Conservation (phyloP, 139 green algal species). For the Chlorella sp. region DNA sequence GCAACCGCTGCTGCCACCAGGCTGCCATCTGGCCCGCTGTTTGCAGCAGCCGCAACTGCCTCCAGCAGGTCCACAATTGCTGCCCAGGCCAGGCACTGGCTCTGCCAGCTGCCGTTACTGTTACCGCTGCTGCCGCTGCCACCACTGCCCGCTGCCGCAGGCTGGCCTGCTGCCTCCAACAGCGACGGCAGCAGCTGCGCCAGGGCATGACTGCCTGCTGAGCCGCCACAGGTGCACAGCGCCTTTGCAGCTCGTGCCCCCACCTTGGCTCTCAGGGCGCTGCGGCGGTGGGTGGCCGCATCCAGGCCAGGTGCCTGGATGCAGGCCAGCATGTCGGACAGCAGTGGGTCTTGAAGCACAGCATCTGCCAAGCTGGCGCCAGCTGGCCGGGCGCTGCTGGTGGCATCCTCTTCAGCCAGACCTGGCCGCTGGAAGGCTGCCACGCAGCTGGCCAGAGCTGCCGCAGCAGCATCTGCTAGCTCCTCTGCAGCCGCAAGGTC, state of each 20-base stretch:
- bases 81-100: constrained; percentile 19
- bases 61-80: background rate
- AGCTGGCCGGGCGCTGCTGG: background rate
- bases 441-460: constrained; percentile 18
- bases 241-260: background rate
- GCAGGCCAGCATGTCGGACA: constrained; percentile 22
- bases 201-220: background rate
- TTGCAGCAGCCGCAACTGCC: background rate
- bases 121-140: background rate
- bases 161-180: background rate
- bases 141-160: background rate
- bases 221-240: background rate
- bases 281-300: constrained; percentile 3
- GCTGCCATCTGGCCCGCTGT: background rate
- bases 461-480: background rate
- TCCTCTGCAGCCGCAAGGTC: constrained; percentile 16
- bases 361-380: constrained; percentile 9
- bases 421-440: constrained; percentile 1
- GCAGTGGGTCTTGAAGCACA: constrained; percentile 2
- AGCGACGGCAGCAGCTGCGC: constrained; percentile 26
- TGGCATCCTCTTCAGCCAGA: background rate
- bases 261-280: background rate
- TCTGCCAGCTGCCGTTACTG: background rate
- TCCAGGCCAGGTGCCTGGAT: background rate
- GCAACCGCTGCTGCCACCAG: background rate